These are phyloP conservation scores for Phytopythium oedochilum DNA, from an alignment of 352 stramenopile species.

Conservation along the genomic window DNA sequence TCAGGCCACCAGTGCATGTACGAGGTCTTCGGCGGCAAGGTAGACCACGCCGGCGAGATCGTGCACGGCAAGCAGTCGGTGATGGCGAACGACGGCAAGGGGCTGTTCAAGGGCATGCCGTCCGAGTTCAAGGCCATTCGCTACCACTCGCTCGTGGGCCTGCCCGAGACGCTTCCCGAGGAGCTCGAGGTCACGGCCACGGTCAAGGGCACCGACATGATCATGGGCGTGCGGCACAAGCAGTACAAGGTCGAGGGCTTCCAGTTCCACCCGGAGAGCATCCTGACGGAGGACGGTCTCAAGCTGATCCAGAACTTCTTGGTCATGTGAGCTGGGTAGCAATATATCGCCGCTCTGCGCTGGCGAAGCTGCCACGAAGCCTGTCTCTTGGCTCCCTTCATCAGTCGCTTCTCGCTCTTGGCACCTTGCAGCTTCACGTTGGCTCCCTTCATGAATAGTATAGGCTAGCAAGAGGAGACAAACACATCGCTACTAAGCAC, in stretches of 20 bases:
- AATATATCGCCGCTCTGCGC: not conserved
- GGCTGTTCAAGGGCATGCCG: slow-evolving; percentile 78
- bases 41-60: slow-evolving; percentile 84
- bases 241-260: slow-evolving; percentile 84
- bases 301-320: slow-evolving; percentile 87
- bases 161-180: slow-evolving; percentile 74
- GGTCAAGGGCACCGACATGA: slow-evolving; percentile 81
- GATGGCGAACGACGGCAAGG: slow-evolving; percentile 82
- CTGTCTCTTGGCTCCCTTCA: no score
- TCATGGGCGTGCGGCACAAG: slow-evolving; percentile 88
- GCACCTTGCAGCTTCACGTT: not conserved
- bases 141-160: slow-evolving; percentile 85
- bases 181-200: slow-evolving; percentile 79
- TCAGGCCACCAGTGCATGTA: slow-evolving; percentile 84
- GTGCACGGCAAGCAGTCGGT: slow-evolving; percentile 85
- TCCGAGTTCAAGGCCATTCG: slow-evolving; percentile 79
- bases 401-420: not conserved
- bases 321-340: slow-evolving; percentile 52
- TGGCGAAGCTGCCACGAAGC: no score
- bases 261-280: slow-evolving; percentile 88
- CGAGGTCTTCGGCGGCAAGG: slow-evolving; percentile 83
- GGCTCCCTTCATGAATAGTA: not conserved
- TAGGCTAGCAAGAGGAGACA: not conserved
- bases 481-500: not conserved
- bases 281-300: slow-evolving; percentile 79